Evolutionary conservation across 2,329 filamentous ascomycete genomes (phyloP), one percentile per base, ranked within the genome.

Genomic region (Pseudopyricularia javanii): DNA sequence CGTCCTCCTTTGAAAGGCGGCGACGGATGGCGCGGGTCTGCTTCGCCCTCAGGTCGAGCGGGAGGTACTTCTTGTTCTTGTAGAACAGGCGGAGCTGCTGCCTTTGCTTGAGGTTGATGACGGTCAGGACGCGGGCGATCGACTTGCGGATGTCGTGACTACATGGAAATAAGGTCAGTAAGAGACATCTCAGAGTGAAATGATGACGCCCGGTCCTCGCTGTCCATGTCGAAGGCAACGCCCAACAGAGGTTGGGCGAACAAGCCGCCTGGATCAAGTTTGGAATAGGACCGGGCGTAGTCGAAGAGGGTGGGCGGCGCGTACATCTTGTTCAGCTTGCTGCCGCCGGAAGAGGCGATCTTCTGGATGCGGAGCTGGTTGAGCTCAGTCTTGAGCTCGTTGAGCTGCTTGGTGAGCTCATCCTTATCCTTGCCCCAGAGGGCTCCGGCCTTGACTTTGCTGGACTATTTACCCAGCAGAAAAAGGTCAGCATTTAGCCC

Each of bases 401-500:
- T 84, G 70, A 96, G 85, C 76, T 95, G 90, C 83, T 93, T 95
- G 71, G 83, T 82, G 75, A 98, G 82, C 68, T 98, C 94, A 70
- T 95, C 89, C 86, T 97, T 97, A 86, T 82, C 91, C 89, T 98
- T 98, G 79, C 83, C 84, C 93, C 93, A 97, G 75, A 98, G 89
- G 78, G 88, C 82, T 78, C 82, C 83, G 74, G 91, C 85, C 87
- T 96, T 97, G 77, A 98, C 89, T 83, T 84, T 85, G 66, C 70
- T 67, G 70, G 75, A 78, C 74, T 81, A 68, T 51, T 51, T 34
- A 37, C n/a, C 34, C 50, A 24, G 24, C 17, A 37, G 17, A 45
- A 51, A 30, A 45, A 51, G 17, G 50, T 51, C 34, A 51, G 50
- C 35, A 20, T 45, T 45, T 20, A 20, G 40, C 24, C 40, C 40